These are phyloP conservation scores for Picea sitchensis DNA, from an alignment of 75 land plant species.

Conservation along the genomic window DNA sequence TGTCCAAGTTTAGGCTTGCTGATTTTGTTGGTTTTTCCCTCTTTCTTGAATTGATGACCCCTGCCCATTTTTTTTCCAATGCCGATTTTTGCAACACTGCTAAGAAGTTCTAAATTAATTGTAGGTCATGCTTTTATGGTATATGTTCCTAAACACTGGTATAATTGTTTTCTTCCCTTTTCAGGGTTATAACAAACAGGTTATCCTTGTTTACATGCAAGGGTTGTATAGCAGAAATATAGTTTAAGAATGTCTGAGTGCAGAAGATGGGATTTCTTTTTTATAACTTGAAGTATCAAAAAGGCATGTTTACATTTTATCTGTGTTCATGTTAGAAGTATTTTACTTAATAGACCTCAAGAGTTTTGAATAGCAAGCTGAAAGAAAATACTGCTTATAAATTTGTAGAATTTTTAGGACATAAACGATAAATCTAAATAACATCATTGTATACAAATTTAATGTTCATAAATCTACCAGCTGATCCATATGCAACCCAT, in stretches of 20 bases:
- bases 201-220: neutral
- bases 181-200: neutral
- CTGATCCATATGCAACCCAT: no score
- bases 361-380: neutral
- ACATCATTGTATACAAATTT: no score
- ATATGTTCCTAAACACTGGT: neutral
- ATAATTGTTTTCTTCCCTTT: neutral
- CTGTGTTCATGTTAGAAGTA: neutral
- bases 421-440: no score
- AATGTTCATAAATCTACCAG: no score
- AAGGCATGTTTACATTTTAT: neutral
- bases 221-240: neutral
- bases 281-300: neutral
- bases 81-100: no score
- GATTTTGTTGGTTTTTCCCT: no score
- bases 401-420: no score
- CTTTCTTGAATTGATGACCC: no score
- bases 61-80: no score
- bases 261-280: neutral
- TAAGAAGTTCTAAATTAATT: no score
- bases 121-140: neutral
- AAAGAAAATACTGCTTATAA: no score
- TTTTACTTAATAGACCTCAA: neutral
- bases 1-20: no score
- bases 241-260: neutral